A percentile compares a stretch with the other conserved stretches of the same genome.
Conservation (phyloP, 441 rosid species). For the Croton laevigatus region DNA sequence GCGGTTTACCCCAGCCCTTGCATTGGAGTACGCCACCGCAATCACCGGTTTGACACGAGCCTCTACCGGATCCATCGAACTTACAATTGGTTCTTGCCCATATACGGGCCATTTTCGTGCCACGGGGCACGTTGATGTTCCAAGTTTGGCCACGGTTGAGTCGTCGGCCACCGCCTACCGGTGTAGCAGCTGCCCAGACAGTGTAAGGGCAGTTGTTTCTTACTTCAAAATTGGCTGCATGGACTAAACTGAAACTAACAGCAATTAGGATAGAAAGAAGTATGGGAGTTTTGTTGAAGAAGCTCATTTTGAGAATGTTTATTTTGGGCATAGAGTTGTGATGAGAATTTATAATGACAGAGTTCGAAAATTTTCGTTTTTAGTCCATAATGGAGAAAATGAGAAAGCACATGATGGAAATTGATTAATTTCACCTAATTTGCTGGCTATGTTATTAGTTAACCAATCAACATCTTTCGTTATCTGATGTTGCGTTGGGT, state of each 20-base stretch:
- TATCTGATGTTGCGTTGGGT: too few relatives aligned
- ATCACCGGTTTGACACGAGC: slow-evolving; percentile 44
- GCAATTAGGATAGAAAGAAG: not conserved
- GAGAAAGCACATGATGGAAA: too few relatives aligned
- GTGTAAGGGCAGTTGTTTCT: not conserved
- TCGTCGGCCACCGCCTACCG: slow-evolving; percentile 45
- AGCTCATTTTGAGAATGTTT: not conserved
- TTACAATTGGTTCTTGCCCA: slow-evolving; percentile 55
- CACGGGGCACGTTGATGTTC: slow-evolving; percentile 32
- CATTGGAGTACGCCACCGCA: slow-evolving; percentile 40
- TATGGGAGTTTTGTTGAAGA: not conserved
- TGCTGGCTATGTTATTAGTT: too few relatives aligned
- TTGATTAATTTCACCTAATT: too few relatives aligned
- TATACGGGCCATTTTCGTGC: slow-evolving; percentile 33
- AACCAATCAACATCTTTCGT: too few relatives aligned
- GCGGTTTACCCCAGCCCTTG: slow-evolving; percentile 39
- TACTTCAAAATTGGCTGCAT: not conserved
- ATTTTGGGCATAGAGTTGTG: too few relatives aligned
- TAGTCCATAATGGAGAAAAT: too few relatives aligned
- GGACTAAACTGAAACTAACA: not conserved
- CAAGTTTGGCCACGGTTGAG: slow-evolving; percentile 40
- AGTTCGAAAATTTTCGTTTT: too few relatives aligned
- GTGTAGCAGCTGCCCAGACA: slow-evolving; percentile 10
- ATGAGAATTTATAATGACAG: too few relatives aligned
- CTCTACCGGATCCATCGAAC: slow-evolving; percentile 41